Percentiles rank a stretch among this genome's conserved stretches.
Evolutionary conservation across 2,329 filamentous ascomycete species (phyloP).

Genomic region (Huntiella decipiens): DNA sequence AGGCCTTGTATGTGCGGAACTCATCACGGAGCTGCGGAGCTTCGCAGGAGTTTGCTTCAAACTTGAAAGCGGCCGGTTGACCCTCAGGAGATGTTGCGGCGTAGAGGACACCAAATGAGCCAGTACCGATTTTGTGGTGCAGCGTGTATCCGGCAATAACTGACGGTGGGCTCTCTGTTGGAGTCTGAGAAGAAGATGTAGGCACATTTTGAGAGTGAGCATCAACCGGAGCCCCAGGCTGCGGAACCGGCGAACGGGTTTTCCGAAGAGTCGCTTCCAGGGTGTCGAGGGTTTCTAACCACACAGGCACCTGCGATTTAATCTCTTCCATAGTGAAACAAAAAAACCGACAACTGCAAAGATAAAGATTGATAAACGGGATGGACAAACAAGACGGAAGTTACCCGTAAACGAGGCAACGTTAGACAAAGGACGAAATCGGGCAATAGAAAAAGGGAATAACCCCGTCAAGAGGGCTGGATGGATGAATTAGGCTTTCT

Average conservation of each 20-base stretch:
- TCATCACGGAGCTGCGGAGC: conserved; percentile 10
- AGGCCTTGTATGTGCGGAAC: conserved; percentile 7
- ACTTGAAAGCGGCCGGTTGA: conserved; percentile 7
- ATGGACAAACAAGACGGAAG: background rate
- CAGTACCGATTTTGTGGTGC: conserved; percentile 8
- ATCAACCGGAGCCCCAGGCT: background rate
- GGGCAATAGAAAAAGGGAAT: too few relatives aligned
- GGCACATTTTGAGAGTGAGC: background rate
- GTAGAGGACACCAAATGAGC: conserved; percentile 10
- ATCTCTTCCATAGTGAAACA: conserved; percentile 5
- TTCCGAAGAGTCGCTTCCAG: background rate
- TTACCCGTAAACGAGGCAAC: background rate
- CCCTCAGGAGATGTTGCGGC: background rate
- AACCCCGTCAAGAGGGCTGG: too few relatives aligned
- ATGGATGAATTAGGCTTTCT: too few relatives aligned
- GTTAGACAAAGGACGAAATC: too few relatives aligned
- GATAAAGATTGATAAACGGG: background rate
- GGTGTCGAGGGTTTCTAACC: conserved; percentile 5
- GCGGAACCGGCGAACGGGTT: background rate
- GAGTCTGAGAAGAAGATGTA: background rate
- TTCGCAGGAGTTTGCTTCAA: conserved; percentile 7
- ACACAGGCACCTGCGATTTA: background rate
- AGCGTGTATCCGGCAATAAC: background rate
- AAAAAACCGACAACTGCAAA: background rate
- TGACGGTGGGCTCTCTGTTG: background rate